phyloP scores from a whole-genome alignment of 352 stramenopile genomes.

The Aphanomyces stellatus region DNA sequence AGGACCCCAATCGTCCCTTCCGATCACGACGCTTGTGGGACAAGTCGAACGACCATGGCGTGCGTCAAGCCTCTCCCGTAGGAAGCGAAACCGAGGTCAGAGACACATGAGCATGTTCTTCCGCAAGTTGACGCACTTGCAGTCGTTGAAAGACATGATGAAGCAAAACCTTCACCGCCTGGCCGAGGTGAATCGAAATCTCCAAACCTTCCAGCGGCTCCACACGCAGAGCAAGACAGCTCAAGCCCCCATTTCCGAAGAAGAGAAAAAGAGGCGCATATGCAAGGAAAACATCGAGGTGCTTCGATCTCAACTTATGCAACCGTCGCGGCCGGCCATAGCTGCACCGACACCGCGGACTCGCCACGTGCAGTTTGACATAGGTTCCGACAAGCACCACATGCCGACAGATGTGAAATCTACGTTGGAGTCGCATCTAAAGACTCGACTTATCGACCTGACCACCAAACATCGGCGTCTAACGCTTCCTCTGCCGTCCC shows the following conservation, averaged over 20 bases:
- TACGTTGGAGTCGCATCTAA: background rate
- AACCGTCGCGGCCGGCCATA: no score
- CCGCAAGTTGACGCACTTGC: no score
- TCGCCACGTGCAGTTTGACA: background rate
- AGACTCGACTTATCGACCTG: background rate
- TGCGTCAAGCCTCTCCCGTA: background rate
- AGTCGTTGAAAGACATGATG: background rate
- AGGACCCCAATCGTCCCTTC: background rate
- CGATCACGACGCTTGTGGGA: background rate
- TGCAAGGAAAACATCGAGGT: conserved; percentile 4
- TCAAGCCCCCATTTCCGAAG: background rate
- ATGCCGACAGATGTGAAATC: background rate
- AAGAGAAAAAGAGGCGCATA: background rate
- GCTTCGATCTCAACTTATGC: no score
- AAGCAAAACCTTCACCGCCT: background rate
- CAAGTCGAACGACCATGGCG: background rate
- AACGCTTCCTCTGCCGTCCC: background rate
- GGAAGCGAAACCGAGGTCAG: background rate
- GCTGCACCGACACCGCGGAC: no score
- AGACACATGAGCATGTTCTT: background rate
- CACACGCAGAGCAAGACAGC: background rate
- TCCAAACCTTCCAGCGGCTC: background rate
- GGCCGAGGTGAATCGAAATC: background rate
- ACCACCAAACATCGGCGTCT: no score
- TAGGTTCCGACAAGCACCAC: background rate